A percentile compares a stretch with the other conserved stretches of the same genome.
Evolutionary conservation across 495 filamentous ascomycete species (phyloP).

Genomic region (Penicillium herquei): DNA sequence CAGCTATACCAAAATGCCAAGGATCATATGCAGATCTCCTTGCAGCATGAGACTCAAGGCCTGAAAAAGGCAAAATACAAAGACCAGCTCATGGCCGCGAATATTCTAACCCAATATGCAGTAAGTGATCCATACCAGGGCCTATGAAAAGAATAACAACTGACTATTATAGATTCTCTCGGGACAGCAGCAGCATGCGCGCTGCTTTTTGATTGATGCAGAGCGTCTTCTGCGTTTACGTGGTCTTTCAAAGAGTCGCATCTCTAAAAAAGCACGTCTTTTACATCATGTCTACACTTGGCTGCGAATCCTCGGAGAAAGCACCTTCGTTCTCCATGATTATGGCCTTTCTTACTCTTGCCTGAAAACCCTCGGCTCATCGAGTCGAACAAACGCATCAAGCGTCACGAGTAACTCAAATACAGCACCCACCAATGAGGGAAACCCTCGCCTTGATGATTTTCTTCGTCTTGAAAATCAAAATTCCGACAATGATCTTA

Average conservation of each 20-base stretch:
- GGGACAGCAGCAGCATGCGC: conserved; percentile 33
- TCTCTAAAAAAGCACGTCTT: conserved; percentile 35
- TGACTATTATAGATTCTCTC: conserved; percentile 24
- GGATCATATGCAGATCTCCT: conserved; percentile 32
- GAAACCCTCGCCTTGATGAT: conserved; percentile 30
- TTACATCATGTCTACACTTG: conserved; percentile 38
- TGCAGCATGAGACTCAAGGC: conserved; percentile 27
- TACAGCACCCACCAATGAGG: conserved; percentile 5
- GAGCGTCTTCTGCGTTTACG: conserved; percentile 31
- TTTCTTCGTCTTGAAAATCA: conserved; percentile 31
- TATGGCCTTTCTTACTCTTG: conserved; percentile 27
- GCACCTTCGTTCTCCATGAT: conserved; percentile 36
- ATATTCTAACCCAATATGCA: conserved; percentile 31
- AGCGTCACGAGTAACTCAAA: background rate
- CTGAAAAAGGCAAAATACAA: conserved; percentile 40
- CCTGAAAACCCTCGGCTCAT: conserved; percentile 22
- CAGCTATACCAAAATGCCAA: conserved; percentile 30
- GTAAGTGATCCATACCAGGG: conserved; percentile 13
- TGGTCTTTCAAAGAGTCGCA: conserved; percentile 29
- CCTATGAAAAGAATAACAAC: background rate
- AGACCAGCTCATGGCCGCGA: conserved; percentile 40
- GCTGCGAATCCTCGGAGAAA: conserved; percentile 36
- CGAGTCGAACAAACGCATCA: conserved; percentile 7
- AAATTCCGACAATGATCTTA: conserved; percentile 32
- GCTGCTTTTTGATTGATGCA: conserved; percentile 35